These are phyloP conservation scores for Oxalis stricta DNA, from an alignment of 441 rosid genomes.

Conservation along the genomic window DNA sequence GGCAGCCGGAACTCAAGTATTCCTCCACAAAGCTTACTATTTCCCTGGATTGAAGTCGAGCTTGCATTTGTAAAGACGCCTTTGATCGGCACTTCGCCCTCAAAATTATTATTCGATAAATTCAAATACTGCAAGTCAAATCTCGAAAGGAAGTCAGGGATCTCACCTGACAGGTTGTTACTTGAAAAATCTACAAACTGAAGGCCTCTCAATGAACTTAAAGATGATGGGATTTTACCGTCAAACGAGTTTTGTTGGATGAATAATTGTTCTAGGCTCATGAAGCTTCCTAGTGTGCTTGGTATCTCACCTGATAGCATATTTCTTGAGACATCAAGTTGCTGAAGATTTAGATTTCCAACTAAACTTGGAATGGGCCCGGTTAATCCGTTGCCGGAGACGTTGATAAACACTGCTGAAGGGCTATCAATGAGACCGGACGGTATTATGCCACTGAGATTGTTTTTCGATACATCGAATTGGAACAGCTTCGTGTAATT, in stretches of 20 bases:
- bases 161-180: too few species aligned
- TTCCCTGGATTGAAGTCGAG: neutral
- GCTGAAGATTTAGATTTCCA: neutral
- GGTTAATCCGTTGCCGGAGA: neutral
- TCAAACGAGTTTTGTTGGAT: neutral
- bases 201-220: neutral
- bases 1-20: neutral
- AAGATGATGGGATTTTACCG: neutral
- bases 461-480: too few species aligned
- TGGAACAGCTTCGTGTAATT: too few species aligned
- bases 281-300: neutral
- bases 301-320: conserved; percentile 3
- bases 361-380: conserved; percentile 7
- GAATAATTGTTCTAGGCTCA: neutral
- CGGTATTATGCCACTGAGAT: too few species aligned
- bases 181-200: too few species aligned
- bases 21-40: conserved; percentile 1
- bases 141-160: too few species aligned
- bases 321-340: neutral
- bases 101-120: neutral
- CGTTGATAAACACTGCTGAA: neutral
- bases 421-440: neutral
- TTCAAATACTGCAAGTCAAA: neutral
- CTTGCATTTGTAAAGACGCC: neutral
- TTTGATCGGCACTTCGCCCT: neutral